Evolutionary conservation across 140 eudicot species (phyloP), one percentile per base, ranked within the genome.

Genomic region (Anethum foeniculum): DNA sequence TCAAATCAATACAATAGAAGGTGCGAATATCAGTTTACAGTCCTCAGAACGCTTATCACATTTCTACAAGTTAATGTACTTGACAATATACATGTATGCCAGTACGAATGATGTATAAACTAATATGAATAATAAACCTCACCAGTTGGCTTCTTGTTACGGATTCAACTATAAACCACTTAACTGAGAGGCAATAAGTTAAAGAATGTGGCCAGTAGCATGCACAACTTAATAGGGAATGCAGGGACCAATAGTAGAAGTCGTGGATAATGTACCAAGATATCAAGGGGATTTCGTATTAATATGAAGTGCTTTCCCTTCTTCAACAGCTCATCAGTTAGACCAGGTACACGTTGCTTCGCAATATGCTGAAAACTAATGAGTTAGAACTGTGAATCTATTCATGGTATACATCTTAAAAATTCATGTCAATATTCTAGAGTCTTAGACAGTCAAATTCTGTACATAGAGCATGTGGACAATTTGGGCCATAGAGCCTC

Each of bases 261-360:
- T 1, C 12, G 7, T 30, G 46, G 32, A 71, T 25, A 76, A 80
- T 80, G 21, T 87, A 95, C 99, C 99, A 95, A 88, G 81, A 91
- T 87, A 75, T 95, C 92, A 77, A 95, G 88, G 49, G 99, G 99
- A 82, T 95, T 95, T 71, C 97, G 86, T 39, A 95, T 95, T 75
- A 95, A 54, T 76, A 95, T 88, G 85, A 90, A 86, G 92, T 95
- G 99, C 81, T 92, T 95, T 86, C 99, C 99, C 85, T 81, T 95
- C 89, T 83, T 92, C 88, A 84, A 83, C 79, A 95, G 78, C 49
- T 89, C 97, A 18, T 89, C 86, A 18, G 86, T 84, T 83, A 95
- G 79, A 51, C 91, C 97, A 82, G 92, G 93, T 81, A 95, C 49
- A 3, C 81, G 86, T 79, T 90, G 93, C 86, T 93, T 95, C 46